Conservation (phyloP, 2,329 filamentous ascomycete species). For the Calonectria crousiana region DNA sequence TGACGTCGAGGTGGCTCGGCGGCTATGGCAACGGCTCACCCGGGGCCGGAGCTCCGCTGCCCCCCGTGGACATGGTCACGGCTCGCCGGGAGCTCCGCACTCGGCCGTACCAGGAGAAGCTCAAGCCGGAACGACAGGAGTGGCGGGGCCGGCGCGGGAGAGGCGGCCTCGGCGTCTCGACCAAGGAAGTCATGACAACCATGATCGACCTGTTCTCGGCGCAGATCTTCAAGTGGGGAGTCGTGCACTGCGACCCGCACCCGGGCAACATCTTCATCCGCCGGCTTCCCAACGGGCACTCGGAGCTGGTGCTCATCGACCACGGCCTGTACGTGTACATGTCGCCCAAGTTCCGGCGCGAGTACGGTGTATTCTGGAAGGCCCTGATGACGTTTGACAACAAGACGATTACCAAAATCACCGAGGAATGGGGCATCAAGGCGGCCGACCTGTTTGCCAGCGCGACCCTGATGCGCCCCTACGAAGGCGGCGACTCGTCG, state of each 20-base stretch:
- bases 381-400: slow-evolving; percentile 95
- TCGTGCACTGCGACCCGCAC: slow-evolving; percentile 96
- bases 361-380: slow-evolving; percentile 95
- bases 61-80: slow-evolving; percentile 59
- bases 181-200: slow-evolving; percentile 92
- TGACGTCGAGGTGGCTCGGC: slow-evolving; percentile 83
- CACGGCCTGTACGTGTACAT: slow-evolving; percentile 97
- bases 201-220: slow-evolving; percentile 98
- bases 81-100: slow-evolving; percentile 61
- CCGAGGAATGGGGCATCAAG: slow-evolving; percentile 85
- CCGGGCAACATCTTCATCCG: slow-evolving; percentile 98
- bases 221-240: slow-evolving; percentile 97
- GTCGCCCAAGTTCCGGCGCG: slow-evolving; percentile 82
- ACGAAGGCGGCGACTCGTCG: slow-evolving; percentile 83
- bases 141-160: slow-evolving; percentile 81
- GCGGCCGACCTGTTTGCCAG: slow-evolving; percentile 92
- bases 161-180: slow-evolving; percentile 85
- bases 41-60: slow-evolving; percentile 77
- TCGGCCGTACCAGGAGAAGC: slow-evolving; percentile 65
- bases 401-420: slow-evolving; percentile 78
- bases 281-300: slow-evolving; percentile 81
- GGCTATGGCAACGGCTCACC: slow-evolving; percentile 82
- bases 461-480: slow-evolving; percentile 89
- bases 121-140: slow-evolving; percentile 84
- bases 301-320: slow-evolving; percentile 95